phyloP scores from a whole-genome alignment of 2,329 filamentous ascomycete genomes.

The Sporothrix mexicana region DNA sequence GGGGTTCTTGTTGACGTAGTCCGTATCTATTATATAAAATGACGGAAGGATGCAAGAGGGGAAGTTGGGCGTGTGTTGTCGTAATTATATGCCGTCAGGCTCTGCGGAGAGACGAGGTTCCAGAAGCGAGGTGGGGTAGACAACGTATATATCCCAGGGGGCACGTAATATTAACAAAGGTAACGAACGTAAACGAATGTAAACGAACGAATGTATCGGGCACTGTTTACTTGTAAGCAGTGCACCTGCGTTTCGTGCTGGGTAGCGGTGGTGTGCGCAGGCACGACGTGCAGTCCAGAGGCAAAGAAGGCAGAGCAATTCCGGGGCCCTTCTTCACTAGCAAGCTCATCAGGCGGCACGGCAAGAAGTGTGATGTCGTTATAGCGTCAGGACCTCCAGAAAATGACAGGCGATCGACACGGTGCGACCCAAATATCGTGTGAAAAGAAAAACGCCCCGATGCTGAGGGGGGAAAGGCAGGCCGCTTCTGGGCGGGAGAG shows the following conservation, averaged over 20 bases:
- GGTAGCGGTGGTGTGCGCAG: conserved; percentile 23
- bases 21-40: neutral
- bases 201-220: neutral
- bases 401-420: conserved; percentile 12
- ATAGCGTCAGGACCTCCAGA: conserved; percentile 13
- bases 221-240: conserved; percentile 13
- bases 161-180: neutral
- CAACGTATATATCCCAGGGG: neutral
- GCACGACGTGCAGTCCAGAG: neutral
- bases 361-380: conserved; percentile 21
- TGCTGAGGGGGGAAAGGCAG: neutral
- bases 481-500: neutral
- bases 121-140: conserved; percentile 25
- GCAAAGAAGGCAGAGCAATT: conserved; percentile 29
- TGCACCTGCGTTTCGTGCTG: neutral
- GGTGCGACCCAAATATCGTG: neutral
- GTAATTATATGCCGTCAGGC: conserved; percentile 6
- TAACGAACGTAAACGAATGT: neutral
- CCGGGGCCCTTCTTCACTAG: conserved; percentile 48
- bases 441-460: neutral
- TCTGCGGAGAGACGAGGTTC: conserved; percentile 1
- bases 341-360: conserved; percentile 47
- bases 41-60: conserved; percentile 6
- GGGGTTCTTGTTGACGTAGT: neutral
- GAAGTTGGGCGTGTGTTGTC: neutral